Conservation (phyloP, 805 yeast species). For the Osmozyma mogii region DNA sequence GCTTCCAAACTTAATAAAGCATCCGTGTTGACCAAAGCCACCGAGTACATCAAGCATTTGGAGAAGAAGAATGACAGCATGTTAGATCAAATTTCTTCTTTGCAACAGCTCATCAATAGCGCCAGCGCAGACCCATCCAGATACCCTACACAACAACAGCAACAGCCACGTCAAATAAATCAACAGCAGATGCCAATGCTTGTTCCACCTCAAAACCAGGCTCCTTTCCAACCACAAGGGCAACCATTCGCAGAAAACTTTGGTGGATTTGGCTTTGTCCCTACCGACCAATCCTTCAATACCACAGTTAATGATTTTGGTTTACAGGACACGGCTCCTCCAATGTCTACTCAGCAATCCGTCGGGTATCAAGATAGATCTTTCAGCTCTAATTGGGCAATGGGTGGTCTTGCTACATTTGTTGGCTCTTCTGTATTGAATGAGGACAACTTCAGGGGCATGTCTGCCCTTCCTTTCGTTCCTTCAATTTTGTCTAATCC, state of each 20-base stretch:
- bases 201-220: not conserved
- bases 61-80: constrained; percentile 51
- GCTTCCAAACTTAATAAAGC: constrained; percentile 76
- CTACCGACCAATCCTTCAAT: not conserved
- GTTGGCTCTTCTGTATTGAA: constrained; percentile 52
- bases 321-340: too few relatives aligned
- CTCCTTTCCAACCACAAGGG: too few relatives aligned
- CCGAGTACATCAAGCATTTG: constrained; percentile 69
- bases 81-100: constrained; percentile 36
- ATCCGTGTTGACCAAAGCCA: constrained; percentile 64
- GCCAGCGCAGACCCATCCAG: constrained; percentile 17
- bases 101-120: constrained; percentile 29
- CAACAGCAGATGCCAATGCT: constrained; percentile 2
- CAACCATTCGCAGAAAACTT: too few relatives aligned
- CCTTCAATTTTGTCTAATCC: constrained; percentile 8
- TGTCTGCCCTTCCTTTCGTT: constrained; percentile 38
- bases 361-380: too few relatives aligned
- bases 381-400: too few relatives aligned
- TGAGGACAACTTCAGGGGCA: constrained; percentile 34
- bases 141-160: constrained; percentile 1
- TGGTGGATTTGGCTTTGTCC: constrained; percentile 1
- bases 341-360: too few relatives aligned
- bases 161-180: constrained; percentile 2
- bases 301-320: not conserved
- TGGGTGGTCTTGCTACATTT: constrained; percentile 60